Conservation (phyloP, 768 basidiomycete species). For the Chalciporus piperatus region DNA sequence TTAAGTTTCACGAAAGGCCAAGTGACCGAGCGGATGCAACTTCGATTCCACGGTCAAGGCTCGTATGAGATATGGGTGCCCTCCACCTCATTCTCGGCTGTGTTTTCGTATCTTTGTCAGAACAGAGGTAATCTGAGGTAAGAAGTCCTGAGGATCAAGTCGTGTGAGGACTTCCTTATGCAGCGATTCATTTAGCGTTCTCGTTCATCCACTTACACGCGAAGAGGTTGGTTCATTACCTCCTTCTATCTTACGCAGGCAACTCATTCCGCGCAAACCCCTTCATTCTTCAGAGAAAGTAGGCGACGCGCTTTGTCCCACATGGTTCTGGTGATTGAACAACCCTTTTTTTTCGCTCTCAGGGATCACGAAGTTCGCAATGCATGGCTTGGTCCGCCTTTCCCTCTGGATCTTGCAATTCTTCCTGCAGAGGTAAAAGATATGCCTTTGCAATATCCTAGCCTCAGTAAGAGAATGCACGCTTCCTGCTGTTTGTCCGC, state of each 20-base stretch:
- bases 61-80: constrained; percentile 85
- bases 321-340: not conserved
- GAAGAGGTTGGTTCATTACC: constrained; percentile 50
- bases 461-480: constrained; percentile 47
- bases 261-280: not conserved
- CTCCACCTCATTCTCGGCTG: constrained; percentile 65
- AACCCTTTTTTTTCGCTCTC: not conserved
- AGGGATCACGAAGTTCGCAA: constrained; percentile 71
- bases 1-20: not conserved
- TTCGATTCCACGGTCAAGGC: constrained; percentile 37
- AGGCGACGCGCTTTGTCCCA: constrained; percentile 17
- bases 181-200: constrained; percentile 44
- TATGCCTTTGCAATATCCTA: constrained; percentile 67
- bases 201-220: constrained; percentile 72
- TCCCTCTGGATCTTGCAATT: constrained; percentile 58
- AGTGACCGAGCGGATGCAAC: not conserved
- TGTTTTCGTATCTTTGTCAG: constrained; percentile 74
- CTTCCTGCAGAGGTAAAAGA: constrained; percentile 51
- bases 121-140: constrained; percentile 71
- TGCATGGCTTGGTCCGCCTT: constrained; percentile 74
- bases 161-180: not conserved
- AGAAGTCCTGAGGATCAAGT: not conserved
- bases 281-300: constrained; percentile 45
- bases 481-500: not conserved
- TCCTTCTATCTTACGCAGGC: not conserved